These are phyloP conservation scores for Clarireedia monteithiana DNA, from an alignment of 2,329 filamentous ascomycete genomes.

Conservation along the genomic window DNA sequence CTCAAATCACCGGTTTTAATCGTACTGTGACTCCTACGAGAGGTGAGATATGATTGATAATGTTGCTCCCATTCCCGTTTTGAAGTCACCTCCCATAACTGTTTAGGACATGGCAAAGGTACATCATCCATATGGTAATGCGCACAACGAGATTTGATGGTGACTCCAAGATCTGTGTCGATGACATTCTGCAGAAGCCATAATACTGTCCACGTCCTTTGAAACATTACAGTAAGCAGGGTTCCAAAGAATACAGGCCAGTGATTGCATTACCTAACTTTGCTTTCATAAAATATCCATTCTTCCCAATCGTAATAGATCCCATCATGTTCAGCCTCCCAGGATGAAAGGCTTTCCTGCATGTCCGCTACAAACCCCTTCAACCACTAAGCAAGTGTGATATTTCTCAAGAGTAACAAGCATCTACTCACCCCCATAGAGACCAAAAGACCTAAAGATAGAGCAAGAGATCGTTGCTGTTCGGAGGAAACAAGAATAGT, in stretches of 20 bases:
- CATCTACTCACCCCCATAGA: background rate
- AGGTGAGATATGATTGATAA: background rate
- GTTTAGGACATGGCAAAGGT: background rate
- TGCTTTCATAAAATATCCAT: background rate
- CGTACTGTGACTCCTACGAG: background rate
- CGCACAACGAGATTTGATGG: background rate
- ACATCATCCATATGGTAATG: background rate
- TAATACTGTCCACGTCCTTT: background rate
- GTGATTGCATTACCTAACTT: background rate
- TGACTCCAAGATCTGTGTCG: background rate
- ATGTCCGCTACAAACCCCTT: background rate
- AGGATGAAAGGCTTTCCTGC: background rate
- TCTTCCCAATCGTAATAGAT: background rate
- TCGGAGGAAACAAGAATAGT: background rate
- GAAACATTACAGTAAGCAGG: background rate
- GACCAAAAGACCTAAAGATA: background rate
- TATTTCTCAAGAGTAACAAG: background rate
- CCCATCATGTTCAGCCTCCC: background rate
- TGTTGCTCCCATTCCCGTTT: background rate
- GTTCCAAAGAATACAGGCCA: background rate
- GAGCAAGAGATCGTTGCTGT: background rate
- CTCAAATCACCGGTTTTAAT: background rate
- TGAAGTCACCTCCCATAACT: background rate
- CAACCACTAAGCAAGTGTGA: background rate
- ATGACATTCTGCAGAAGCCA: background rate